Conservation (phyloP, 2,329 filamentous ascomycete genomes). For the Colletotrichum liaoningense region DNA sequence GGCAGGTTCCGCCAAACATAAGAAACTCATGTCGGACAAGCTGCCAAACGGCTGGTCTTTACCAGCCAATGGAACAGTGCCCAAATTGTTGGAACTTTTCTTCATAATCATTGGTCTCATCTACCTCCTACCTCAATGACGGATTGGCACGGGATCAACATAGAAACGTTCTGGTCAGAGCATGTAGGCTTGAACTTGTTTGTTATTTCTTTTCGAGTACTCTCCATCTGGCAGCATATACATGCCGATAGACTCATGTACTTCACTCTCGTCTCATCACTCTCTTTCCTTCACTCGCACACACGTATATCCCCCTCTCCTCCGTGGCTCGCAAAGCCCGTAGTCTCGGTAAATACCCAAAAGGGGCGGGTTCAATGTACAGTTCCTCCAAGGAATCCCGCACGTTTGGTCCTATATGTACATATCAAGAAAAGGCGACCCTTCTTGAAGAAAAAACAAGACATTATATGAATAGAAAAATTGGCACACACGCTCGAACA, state of each 20-base stretch:
- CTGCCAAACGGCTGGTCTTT: too few relatives aligned
- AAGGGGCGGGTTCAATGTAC: background rate
- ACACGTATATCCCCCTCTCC: background rate
- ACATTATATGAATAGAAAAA: constrained; percentile 27
- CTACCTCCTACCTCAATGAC: too few relatives aligned
- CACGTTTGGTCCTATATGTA: constrained; percentile 9
- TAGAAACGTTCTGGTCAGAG: too few relatives aligned
- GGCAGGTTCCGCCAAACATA: too few relatives aligned
- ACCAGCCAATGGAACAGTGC: too few relatives aligned
- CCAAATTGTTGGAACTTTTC: too few relatives aligned
- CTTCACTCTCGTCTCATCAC: background rate
- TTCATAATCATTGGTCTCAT: too few relatives aligned
- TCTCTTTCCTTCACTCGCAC: background rate
- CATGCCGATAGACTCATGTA: background rate
- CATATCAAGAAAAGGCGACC: background rate
- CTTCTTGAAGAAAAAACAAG: constrained; percentile 8
- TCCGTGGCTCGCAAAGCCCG: background rate
- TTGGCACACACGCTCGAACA: constrained; percentile 16
- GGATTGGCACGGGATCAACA: too few relatives aligned
- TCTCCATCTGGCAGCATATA: background rate
- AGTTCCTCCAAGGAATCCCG: background rate
- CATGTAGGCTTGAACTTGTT: too few relatives aligned
- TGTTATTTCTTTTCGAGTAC: background rate
- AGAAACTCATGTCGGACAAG: too few relatives aligned
- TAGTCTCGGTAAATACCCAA: background rate